phyloP scores from a whole-genome alignment of 345 rosid genomes.

The Aquilaria yunnanensis region DNA sequence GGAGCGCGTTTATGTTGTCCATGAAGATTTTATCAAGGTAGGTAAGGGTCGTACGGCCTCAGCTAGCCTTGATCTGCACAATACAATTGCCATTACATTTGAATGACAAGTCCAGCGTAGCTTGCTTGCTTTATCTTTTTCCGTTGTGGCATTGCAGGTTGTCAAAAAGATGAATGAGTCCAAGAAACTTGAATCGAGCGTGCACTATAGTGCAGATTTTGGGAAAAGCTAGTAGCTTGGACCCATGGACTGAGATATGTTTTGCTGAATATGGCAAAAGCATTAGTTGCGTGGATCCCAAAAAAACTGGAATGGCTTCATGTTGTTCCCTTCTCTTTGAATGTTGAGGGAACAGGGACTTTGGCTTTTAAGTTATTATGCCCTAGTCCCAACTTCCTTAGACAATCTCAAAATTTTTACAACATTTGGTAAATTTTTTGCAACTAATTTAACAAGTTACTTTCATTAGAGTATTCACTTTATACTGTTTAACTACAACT shows the following conservation, averaged over 20 bases:
- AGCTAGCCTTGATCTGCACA: background rate
- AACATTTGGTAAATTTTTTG: too few relatives aligned
- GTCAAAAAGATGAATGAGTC: constrained; percentile 89
- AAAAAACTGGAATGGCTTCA: background rate
- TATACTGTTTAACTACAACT: too few relatives aligned
- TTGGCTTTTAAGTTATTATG: too few relatives aligned
- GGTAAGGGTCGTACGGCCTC: background rate
- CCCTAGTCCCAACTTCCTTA: too few relatives aligned
- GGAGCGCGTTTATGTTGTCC: constrained; percentile 91
- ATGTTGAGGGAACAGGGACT: background rate
- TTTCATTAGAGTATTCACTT: too few relatives aligned
- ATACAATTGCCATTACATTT: background rate
- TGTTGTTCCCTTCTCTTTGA: background rate
- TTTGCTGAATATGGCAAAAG: constrained; percentile 19
- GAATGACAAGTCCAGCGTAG: background rate
- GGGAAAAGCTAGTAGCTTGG: constrained; percentile 57
- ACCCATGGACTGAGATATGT: background rate
- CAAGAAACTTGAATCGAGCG: constrained; percentile 91
- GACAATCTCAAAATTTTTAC: too few relatives aligned
- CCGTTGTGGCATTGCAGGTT: constrained; percentile 45
- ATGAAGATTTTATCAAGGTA: constrained; percentile 99
- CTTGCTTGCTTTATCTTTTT: constrained; percentile 2
- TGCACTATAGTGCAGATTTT: constrained; percentile 81
- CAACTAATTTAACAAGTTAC: too few relatives aligned
- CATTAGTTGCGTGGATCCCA: background rate